phyloP scores from a whole-genome alignment of 306 rosid genomes.

The Citrullus colocynthis region DNA sequence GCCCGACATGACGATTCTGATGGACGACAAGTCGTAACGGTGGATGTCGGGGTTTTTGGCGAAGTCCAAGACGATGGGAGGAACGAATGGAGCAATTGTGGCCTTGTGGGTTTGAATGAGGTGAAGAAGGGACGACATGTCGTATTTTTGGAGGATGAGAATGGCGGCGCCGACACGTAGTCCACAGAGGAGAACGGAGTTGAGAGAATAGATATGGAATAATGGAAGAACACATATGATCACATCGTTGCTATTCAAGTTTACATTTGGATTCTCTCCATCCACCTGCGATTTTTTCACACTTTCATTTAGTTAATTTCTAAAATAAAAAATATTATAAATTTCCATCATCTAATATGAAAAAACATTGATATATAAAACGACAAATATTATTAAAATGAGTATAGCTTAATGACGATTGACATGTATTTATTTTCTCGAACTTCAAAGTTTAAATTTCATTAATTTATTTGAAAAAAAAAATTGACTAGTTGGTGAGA shows the following conservation, averaged over 20 bases:
- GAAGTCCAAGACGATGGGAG: slow-evolving; percentile 52
- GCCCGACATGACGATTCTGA: slow-evolving; percentile 44
- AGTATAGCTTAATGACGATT: no score
- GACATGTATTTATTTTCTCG: no score
- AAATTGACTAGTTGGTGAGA: no score
- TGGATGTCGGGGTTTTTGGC: slow-evolving; percentile 33
- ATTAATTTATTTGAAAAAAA: no score
- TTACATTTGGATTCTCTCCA: slow-evolving; percentile 69
- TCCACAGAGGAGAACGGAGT: slow-evolving; percentile 63
- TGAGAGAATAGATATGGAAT: slow-evolving; percentile 66
- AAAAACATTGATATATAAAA: no score
- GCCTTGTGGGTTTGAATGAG: slow-evolving; percentile 33
- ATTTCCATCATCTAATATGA: no score
- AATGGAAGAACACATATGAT: slow-evolving; percentile 54
- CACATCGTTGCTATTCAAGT: slow-evolving; percentile 33
- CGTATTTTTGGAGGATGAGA: slow-evolving; percentile 51
- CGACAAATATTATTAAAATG: no score
- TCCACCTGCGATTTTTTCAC: slow-evolving; percentile 28
- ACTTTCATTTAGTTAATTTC: no score
- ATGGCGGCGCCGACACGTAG: slow-evolving; percentile 55
- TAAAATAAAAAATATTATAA: no score
- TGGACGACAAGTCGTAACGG: slow-evolving; percentile 42
- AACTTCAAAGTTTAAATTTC: no score
- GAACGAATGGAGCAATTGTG: slow-evolving; percentile 44
- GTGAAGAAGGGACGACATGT: slow-evolving; percentile 26